Percentiles rank a stretch among this genome's conserved stretches.
Conservation (phyloP, 495 filamentous ascomycete genomes). For the Penicillium odoratum region DNA sequence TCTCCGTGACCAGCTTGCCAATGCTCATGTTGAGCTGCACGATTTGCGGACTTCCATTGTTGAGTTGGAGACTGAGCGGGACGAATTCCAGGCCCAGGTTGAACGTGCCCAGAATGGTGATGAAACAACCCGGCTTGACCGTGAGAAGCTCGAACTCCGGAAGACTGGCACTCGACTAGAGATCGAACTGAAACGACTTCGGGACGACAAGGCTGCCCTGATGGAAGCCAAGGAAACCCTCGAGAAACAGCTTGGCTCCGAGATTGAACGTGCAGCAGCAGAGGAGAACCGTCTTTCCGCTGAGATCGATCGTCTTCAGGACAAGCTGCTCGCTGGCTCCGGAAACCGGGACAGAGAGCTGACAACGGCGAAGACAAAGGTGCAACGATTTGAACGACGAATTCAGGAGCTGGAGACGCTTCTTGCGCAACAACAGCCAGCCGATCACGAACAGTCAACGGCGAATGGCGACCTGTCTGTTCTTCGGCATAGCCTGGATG, state of each 20-base stretch:
- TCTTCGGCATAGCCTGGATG: constrained; percentile 60
- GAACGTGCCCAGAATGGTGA: constrained; percentile 49
- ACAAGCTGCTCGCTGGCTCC: constrained; percentile 41
- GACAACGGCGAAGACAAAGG: constrained; percentile 50
- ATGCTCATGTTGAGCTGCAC: constrained; percentile 60
- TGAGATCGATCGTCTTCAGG: constrained; percentile 59
- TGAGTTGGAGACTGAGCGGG: constrained; percentile 61
- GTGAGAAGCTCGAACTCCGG: constrained; percentile 62
- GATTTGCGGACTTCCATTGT: constrained; percentile 52
- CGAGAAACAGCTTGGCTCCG: constrained; percentile 54
- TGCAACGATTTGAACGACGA: constrained; percentile 59
- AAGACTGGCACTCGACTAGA: constrained; percentile 60
- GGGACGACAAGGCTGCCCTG: constrained; percentile 55
- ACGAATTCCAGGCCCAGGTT: constrained; percentile 61
- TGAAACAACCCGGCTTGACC: constrained; percentile 57
- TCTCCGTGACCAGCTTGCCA: constrained; percentile 63
- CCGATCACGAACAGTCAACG: constrained; percentile 36
- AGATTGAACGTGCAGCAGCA: constrained; percentile 54
- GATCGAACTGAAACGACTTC: constrained; percentile 56
- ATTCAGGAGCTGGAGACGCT: constrained; percentile 58
- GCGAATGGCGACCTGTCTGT: constrained; percentile 57
- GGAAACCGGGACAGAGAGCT: constrained; percentile 51
- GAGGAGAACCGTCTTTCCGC: constrained; percentile 59
- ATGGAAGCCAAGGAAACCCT: constrained; percentile 51
- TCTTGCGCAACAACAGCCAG: constrained; percentile 39